Percentiles rank a stretch among this genome's conserved stretches.
Conservation (phyloP, 345 rosid genomes). For the Arabis hirsuta region DNA sequence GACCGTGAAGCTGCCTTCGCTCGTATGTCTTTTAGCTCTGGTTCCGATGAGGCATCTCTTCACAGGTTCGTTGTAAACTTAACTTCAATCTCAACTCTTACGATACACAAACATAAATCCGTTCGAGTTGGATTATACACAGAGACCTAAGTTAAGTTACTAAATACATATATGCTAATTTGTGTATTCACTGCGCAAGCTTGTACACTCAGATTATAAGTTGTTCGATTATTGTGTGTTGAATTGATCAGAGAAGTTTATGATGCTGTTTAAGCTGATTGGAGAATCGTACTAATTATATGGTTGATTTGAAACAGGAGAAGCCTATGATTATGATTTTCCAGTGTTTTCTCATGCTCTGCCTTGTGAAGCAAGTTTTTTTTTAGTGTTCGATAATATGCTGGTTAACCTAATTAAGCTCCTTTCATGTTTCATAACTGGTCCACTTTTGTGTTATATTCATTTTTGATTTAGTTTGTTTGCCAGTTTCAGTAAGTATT, state of each 20-base stretch:
- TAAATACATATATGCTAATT: background rate
- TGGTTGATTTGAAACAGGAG: conserved; percentile 2
- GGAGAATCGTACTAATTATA: background rate
- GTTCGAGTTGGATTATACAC: too few species aligned
- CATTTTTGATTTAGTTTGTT: background rate
- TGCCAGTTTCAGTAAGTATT: background rate
- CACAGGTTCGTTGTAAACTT: conserved; percentile 60
- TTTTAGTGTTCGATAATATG: background rate
- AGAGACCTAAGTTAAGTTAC: background rate
- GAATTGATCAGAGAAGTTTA: background rate
- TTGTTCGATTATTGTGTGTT: conserved; percentile 3
- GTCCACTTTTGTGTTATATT: background rate
- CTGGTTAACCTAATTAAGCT: background rate
- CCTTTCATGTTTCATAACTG: background rate
- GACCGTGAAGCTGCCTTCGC: conserved; percentile 62
- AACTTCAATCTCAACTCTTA: background rate
- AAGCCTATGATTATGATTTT: background rate
- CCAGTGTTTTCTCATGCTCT: background rate
- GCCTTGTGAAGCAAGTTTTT: conserved; percentile 43
- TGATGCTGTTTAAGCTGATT: background rate
- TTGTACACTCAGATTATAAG: background rate
- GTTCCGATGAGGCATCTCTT: conserved; percentile 75
- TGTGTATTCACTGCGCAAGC: background rate
- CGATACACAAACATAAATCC: background rate
- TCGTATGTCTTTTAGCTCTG: conserved; percentile 67